Conservation (phyloP, 1,139 yeast genomes). For the Nakaseomyces nivariensis region DNA sequence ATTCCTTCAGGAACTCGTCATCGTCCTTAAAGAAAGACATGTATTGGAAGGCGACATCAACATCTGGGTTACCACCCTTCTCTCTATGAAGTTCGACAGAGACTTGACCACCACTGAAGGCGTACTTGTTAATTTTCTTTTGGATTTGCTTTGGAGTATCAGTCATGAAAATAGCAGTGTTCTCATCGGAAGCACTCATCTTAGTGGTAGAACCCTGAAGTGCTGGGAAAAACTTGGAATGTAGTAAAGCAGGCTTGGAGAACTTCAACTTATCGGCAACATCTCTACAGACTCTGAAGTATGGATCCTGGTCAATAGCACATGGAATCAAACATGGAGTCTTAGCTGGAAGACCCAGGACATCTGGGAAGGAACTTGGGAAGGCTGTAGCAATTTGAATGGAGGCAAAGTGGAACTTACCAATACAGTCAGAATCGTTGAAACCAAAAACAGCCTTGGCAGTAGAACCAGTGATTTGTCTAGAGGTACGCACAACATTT, state of each 20-base stretch:
- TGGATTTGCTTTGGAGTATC: slow-evolving; percentile 88
- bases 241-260: slow-evolving; percentile 85
- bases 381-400: slow-evolving; percentile 94
- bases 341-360: slow-evolving; percentile 71
- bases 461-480: slow-evolving; percentile 92
- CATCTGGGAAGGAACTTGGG: slow-evolving; percentile 91
- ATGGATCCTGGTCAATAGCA: slow-evolving; percentile 99
- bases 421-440: slow-evolving; percentile 89
- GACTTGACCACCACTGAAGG: slow-evolving; percentile 90
- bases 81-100: slow-evolving; percentile 83
- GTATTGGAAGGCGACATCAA: slow-evolving; percentile 93
- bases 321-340: slow-evolving; percentile 97
- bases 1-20: slow-evolving; percentile 61
- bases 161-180: slow-evolving; percentile 83
- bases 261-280: slow-evolving; percentile 89
- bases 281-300: slow-evolving; percentile 94
- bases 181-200: slow-evolving; percentile 90
- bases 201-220: slow-evolving; percentile 93
- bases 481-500: slow-evolving; percentile 84
- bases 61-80: slow-evolving; percentile 88
- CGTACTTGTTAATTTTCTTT: slow-evolving; percentile 92
- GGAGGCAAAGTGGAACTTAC: slow-evolving; percentile 89
- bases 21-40: slow-evolving; percentile 81
- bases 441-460: slow-evolving; percentile 98
- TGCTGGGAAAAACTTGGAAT: slow-evolving; percentile 96